phyloP scores from a whole-genome alignment of 2,329 filamentous ascomycete genomes.

The Sordariomycetes sp. region DNA sequence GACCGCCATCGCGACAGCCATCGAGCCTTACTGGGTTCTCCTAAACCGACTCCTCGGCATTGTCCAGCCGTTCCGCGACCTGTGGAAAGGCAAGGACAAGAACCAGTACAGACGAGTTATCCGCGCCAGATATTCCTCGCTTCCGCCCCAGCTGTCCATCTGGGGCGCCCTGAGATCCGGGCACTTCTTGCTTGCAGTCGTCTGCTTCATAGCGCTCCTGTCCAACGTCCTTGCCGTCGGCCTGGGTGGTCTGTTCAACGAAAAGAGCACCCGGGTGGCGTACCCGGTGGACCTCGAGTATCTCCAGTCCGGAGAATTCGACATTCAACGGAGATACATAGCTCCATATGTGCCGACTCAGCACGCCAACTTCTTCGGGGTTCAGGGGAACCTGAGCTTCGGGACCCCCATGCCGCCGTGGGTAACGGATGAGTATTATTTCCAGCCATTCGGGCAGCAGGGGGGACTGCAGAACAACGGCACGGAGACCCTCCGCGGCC shows the following conservation, averaged over 20 bases:
- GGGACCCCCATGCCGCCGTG: constrained; percentile 33
- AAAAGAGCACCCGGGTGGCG: constrained; percentile 9
- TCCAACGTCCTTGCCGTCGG: constrained; percentile 40
- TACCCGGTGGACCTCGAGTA: constrained; percentile 4
- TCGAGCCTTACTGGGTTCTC: constrained; percentile 43
- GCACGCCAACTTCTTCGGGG: constrained; percentile 16
- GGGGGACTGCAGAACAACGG: background rate
- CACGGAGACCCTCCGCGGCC: constrained; percentile 6
- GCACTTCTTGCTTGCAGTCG: constrained; percentile 29
- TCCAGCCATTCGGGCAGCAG: constrained; percentile 25
- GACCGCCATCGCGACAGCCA: constrained; percentile 35
- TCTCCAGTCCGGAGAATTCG: constrained; percentile 8
- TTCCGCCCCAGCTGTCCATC: constrained; percentile 38
- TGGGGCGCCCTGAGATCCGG: constrained; percentile 26
- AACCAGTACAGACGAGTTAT: constrained; percentile 23
- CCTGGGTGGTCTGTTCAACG: constrained; percentile 34
- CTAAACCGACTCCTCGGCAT: constrained; percentile 39
- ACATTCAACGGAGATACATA: too few species aligned
- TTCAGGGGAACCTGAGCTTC: constrained; percentile 28
- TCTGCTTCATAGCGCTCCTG: constrained; percentile 33
- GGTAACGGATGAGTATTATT: constrained; percentile 29
- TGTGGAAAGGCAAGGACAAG: constrained; percentile 25
- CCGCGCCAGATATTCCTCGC: constrained; percentile 32
- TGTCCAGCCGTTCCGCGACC: constrained; percentile 37
- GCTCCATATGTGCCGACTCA: too few species aligned